Conservation (phyloP, 2,329 filamentous ascomycete species). For the Hymenoscyphus albidus region DNA sequence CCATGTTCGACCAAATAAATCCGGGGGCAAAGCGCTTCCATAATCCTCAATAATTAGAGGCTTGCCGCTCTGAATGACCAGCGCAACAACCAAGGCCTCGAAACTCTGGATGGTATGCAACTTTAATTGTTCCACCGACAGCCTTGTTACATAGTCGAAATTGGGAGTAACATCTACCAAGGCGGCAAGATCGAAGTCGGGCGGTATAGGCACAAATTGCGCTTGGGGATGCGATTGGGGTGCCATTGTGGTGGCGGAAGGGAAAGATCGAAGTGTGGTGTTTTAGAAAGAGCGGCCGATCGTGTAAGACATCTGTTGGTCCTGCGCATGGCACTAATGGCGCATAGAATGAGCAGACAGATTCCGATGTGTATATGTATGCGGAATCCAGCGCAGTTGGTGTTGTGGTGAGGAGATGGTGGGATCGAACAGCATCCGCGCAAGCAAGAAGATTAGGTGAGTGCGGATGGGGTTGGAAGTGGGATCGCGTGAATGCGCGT, state of each 20-base stretch:
- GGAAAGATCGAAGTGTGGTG: neutral
- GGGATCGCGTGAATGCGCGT: neutral
- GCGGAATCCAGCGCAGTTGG: neutral
- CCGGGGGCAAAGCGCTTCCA: slow-evolving; percentile 67
- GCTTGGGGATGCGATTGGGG: slow-evolving; percentile 71
- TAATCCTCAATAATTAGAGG: slow-evolving; percentile 91
- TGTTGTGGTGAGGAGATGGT: neutral
- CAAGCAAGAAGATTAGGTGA: neutral
- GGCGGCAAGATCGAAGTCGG: slow-evolving; percentile 71
- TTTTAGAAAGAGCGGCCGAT: neutral
- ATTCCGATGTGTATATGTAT: neutral
- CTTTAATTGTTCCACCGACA: slow-evolving; percentile 74
- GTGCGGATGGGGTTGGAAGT: neutral
- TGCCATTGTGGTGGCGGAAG: slow-evolving; percentile 62
- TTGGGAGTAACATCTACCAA: slow-evolving; percentile 77
- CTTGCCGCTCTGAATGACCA: slow-evolving; percentile 77
- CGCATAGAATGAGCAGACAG: neutral
- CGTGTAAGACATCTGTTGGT: neutral
- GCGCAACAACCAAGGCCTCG: slow-evolving; percentile 82
- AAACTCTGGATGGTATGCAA: slow-evolving; percentile 74
- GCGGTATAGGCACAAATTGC: slow-evolving; percentile 87
- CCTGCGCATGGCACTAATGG: neutral
- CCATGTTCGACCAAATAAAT: slow-evolving; percentile 79
- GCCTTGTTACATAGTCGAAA: slow-evolving; percentile 80
- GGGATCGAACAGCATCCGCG: neutral